Evolutionary conservation across 495 filamentous ascomycete species (phyloP).

Genomic region (Neurospora sp.): DNA sequence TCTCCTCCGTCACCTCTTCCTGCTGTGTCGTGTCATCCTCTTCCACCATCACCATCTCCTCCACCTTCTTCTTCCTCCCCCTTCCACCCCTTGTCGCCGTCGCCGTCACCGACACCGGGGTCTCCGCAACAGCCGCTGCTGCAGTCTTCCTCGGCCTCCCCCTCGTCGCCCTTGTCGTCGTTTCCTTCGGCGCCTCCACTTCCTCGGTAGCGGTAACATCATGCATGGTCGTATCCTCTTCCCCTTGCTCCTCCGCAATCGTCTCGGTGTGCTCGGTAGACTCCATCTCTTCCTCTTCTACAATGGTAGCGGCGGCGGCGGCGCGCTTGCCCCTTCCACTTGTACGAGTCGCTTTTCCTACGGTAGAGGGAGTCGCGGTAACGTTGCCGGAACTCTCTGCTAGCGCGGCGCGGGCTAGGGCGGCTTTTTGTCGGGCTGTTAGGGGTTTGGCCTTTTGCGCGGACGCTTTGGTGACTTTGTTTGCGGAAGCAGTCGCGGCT

Average conservation of each 20-base stretch:
- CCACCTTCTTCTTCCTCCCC: conserved; percentile 18
- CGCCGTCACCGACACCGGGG: conserved; percentile 4
- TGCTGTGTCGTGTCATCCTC: conserved; percentile 26
- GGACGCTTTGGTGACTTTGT: conserved; percentile 28
- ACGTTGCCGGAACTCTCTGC: conserved; percentile 39
- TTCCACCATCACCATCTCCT: conserved; percentile 8
- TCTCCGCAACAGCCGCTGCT: background rate
- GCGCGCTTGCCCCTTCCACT: conserved; percentile 26
- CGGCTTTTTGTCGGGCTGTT: background rate
- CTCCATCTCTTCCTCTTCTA: conserved; percentile 29
- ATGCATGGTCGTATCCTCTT: conserved; percentile 24
- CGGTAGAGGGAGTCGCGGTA: conserved; percentile 7
- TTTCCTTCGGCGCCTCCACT: background rate
- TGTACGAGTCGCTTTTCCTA: conserved; percentile 22
- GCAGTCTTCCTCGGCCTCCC: conserved; percentile 24
- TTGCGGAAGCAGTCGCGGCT: conserved; percentile 15
- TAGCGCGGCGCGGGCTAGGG: conserved; percentile 22
- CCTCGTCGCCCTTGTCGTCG: conserved; percentile 20
- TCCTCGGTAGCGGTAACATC: conserved; percentile 15
- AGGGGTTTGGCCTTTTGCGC: conserved; percentile 14
- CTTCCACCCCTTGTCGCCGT: conserved; percentile 9
- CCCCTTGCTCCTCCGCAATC: conserved; percentile 13
- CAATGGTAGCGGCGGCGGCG: conserved; percentile 13
- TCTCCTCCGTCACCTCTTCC: conserved; percentile 4
- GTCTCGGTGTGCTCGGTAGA: background rate